Conservation (phyloP, 2,329 filamentous ascomycete genomes). For the Venturia pyrina region DNA sequence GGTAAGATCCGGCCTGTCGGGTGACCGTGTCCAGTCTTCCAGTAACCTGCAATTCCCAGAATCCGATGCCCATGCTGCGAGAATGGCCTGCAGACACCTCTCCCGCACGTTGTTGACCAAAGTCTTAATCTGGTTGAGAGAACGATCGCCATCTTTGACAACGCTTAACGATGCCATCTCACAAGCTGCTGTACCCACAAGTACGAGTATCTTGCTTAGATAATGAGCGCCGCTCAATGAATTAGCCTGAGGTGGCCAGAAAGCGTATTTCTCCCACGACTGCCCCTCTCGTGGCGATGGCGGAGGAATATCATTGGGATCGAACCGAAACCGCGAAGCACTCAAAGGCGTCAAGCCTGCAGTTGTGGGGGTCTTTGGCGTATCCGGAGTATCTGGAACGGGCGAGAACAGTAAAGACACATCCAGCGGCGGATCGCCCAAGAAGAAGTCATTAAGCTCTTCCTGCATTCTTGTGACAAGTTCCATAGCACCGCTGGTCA, state of each 20-base stretch:
- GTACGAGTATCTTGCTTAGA: constrained; percentile 66
- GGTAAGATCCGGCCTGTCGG: constrained; percentile 76
- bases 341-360: constrained; percentile 50
- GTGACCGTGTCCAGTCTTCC: constrained; percentile 82
- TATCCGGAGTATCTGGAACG: constrained; percentile 59
- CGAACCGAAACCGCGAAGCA: constrained; percentile 70
- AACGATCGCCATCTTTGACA: constrained; percentile 45
- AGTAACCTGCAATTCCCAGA: constrained; percentile 85
- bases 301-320: constrained; percentile 65
- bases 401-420: constrained; percentile 81
- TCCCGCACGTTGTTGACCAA: constrained; percentile 74
- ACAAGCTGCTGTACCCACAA: constrained; percentile 78
- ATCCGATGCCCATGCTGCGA: constrained; percentile 85
- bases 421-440: constrained; percentile 80
- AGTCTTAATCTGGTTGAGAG: constrained; percentile 59
- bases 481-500: constrained; percentile 71
- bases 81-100: constrained; percentile 74
- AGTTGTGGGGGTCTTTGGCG: constrained; percentile 39
- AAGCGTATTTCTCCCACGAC: constrained; percentile 86
- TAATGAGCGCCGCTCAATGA: constrained; percentile 88
- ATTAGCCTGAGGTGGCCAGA: constrained; percentile 92
- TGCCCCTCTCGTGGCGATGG: constrained; percentile 67
- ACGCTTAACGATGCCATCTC: constrained; percentile 72
- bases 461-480: constrained; percentile 77
- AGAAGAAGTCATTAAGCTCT: constrained; percentile 71